Conservation (phyloP, 164 flowering plant species). For the Aristolochia fimbriata region DNA sequence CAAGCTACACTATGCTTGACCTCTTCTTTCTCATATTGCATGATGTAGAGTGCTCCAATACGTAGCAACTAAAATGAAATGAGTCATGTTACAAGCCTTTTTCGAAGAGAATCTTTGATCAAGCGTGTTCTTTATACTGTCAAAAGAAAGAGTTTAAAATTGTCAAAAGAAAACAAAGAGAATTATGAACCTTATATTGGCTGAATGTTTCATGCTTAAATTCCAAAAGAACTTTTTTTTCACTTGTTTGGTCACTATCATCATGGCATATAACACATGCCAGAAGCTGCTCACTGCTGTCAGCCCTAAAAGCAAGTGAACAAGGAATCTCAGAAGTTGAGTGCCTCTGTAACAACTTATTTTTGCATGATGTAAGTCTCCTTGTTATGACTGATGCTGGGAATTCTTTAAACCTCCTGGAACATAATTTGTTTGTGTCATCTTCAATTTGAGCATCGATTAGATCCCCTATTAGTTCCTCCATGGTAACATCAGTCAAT, state of each 20-base stretch:
- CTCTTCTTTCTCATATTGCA: slow-evolving; percentile 31
- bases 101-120: background rate
- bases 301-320: slow-evolving; percentile 18
- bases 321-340: slow-evolving; percentile 30
- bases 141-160: background rate
- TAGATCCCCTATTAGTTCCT: slow-evolving; percentile 10
- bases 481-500: slow-evolving; percentile 7
- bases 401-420: slow-evolving; percentile 39
- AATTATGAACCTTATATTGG: slow-evolving; percentile 43
- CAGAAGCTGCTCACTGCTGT: slow-evolving; percentile 10
- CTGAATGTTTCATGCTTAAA: slow-evolving; percentile 37
- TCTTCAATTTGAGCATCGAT: slow-evolving; percentile 4
- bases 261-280: slow-evolving; percentile 26
- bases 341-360: slow-evolving; percentile 4
- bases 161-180: slow-evolving; percentile 3
- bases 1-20: slow-evolving; percentile 8
- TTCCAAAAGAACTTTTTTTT: slow-evolving; percentile 45
- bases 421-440: slow-evolving; percentile 10
- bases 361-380: slow-evolving; percentile 4
- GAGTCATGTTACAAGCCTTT: background rate
- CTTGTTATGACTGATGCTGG: slow-evolving; percentile 8
- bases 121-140: background rate
- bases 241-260: slow-evolving; percentile 12
- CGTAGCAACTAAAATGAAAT: slow-evolving; percentile 38
- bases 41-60: slow-evolving; percentile 54